These are phyloP conservation scores for Coniochaeta sp. DNA, from an alignment of 2,329 filamentous ascomycete species.

Conservation along the genomic window DNA sequence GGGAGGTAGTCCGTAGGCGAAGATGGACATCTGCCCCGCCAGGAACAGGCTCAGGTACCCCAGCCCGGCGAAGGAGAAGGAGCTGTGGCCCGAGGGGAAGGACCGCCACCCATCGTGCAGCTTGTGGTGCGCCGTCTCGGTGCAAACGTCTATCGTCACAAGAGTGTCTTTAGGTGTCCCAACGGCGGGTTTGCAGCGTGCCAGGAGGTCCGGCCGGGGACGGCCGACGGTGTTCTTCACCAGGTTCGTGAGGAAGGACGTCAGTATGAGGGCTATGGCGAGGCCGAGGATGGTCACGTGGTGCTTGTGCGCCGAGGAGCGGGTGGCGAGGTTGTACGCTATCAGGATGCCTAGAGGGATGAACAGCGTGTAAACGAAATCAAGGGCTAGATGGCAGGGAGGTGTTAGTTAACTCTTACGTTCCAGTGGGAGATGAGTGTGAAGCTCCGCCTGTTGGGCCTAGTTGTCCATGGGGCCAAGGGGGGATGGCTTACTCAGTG, in stretches of 20 bases:
- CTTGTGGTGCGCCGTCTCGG: slow-evolving; percentile 57
- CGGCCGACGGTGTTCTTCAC: slow-evolving; percentile 89
- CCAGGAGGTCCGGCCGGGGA: slow-evolving; percentile 56
- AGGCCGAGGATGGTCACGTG: slow-evolving; percentile 83
- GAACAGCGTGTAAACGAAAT: slow-evolving; percentile 71
- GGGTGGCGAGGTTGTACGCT: slow-evolving; percentile 54
- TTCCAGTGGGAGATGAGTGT: neutral
- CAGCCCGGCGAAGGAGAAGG: slow-evolving; percentile 71
- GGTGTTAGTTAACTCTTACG: neutral
- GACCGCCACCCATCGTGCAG: slow-evolving; percentile 80
- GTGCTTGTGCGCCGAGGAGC: slow-evolving; percentile 66
- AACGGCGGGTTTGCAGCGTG: slow-evolving; percentile 68
- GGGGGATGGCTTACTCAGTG: slow-evolving; percentile 53
- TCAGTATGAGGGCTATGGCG: slow-evolving; percentile 67
- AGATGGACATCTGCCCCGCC: slow-evolving; percentile 58
- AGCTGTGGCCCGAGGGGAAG: slow-evolving; percentile 75
- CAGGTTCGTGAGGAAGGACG: slow-evolving; percentile 78
- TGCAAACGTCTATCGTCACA: slow-evolving; percentile 65
- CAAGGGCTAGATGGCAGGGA: slow-evolving; percentile 43
- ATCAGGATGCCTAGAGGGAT: slow-evolving; percentile 63
- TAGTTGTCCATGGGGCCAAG: neutral
- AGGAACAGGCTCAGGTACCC: slow-evolving; percentile 68
- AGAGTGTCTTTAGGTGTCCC: slow-evolving; percentile 42
- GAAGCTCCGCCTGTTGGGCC: neutral
- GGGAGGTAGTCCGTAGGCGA: slow-evolving; percentile 29